Base-by-base conservation (phyloP, 768 basidiomycete genomes). In the Podaxis sp. region DNA sequence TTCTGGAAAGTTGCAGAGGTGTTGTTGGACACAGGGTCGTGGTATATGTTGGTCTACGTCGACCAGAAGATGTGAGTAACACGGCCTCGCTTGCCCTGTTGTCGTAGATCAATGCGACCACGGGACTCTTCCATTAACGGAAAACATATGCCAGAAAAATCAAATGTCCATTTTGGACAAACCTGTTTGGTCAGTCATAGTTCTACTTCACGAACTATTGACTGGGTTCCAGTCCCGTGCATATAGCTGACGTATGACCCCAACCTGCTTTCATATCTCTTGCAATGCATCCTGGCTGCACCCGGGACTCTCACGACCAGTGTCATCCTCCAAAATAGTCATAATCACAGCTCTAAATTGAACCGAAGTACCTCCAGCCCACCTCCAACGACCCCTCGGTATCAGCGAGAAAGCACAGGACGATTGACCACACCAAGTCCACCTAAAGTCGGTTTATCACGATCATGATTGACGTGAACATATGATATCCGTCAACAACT, bases 1-100 rank as follows among this genome's bases (percentile, higher is more conserved):
- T 61, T 61, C 59, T 55, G 52, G 59, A 60, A 61, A 50, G 32
- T 44, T 18, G 42, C 25, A 35, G 38, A 21, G 28, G 9, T 14
- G 52, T 23, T 36, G 25, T 54, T 13, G n/a, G 37, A 27, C 18
- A 10, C 37, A 51, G 57, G 37, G 36, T 36, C 10, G 21, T 50
- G 11, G 57, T 50, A 25, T 21, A 25, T 48, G 57, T 14, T 50
- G 36, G 57, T 50, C 4, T 25, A 38, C 27, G 46, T 57, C 36
- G 59, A 46, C 32, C 11, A 18, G 36, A 21, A 35, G 35, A 38
- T 36, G 35, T 13, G 35, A 23, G 36, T 53, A 23, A 35, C 47
- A 44, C 18, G 16, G 16, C 42, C 42, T 44, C 14, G 16, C 18
- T 7, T 44, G 42, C 16, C 47, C 18, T 21, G 18, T 11, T 25